These are phyloP conservation scores for Helenozyma rhizophorensis DNA, from an alignment of 805 yeast genomes.

Conservation along the genomic window DNA sequence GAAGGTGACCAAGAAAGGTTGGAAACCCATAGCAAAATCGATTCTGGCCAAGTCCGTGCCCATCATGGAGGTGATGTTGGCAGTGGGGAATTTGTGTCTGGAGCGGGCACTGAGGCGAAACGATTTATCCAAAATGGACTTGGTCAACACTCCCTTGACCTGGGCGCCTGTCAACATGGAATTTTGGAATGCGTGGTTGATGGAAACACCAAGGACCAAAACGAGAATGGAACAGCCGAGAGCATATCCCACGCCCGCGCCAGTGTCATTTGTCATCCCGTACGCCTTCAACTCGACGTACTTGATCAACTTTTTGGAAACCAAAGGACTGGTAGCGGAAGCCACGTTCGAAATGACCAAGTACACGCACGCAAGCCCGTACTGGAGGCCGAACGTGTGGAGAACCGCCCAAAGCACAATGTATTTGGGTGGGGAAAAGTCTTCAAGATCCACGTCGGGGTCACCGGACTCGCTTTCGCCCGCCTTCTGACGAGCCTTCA, in stretches of 20 bases:
- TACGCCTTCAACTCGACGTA: slow-evolving; percentile 28
- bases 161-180: slow-evolving; percentile 66
- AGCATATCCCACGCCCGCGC: slow-evolving; percentile 39
- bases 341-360: slow-evolving; percentile 24
- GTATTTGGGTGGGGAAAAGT: slow-evolving; percentile 24
- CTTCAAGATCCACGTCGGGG: slow-evolving; percentile 24
- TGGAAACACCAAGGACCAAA: slow-evolving; percentile 25
- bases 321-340: slow-evolving; percentile 29
- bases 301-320: slow-evolving; percentile 32
- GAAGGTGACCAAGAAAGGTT: slow-evolving; percentile 59
- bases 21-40: slow-evolving; percentile 69
- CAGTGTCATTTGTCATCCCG: slow-evolving; percentile 22
- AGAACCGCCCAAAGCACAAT: slow-evolving; percentile 22
- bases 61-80: slow-evolving; percentile 70
- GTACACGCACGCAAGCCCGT: slow-evolving; percentile 17
- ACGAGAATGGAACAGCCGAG: slow-evolving; percentile 33
- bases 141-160: slow-evolving; percentile 65
- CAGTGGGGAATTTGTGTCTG: slow-evolving; percentile 56
- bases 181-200: slow-evolving; percentile 62
- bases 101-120: slow-evolving; percentile 56
- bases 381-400: slow-evolving; percentile 28
- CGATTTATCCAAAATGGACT: slow-evolving; percentile 66
- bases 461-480: slow-evolving; percentile 15
- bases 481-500: slow-evolving; percentile 23
- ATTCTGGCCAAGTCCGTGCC: slow-evolving; percentile 80